Evolutionary conservation across 1,284 basidiomycete species (phyloP).

Genomic region (Ceratobasidium sp.): DNA sequence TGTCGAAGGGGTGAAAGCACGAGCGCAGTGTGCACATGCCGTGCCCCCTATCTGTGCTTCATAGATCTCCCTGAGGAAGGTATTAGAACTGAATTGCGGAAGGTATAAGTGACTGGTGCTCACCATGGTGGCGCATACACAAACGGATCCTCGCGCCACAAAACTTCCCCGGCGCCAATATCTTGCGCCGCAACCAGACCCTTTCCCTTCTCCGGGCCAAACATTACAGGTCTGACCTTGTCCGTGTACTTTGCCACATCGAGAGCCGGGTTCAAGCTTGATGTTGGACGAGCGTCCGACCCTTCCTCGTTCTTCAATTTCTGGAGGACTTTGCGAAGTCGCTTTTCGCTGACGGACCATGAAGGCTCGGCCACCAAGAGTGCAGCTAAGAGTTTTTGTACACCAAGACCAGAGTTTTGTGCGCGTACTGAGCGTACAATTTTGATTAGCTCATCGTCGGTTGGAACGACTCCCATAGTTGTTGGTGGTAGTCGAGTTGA

Average conservation of each 20-base stretch:
- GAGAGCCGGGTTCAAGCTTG: constrained; percentile 74
- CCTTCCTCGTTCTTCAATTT: constrained; percentile 59
- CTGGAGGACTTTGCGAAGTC: constrained; percentile 75
- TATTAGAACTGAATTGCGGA: constrained; percentile 73
- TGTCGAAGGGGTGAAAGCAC: constrained; percentile 65
- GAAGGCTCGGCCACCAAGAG: constrained; percentile 70
- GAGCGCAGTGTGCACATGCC: constrained; percentile 78
- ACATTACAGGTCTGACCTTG: constrained; percentile 78
- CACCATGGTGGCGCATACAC: constrained; percentile 57
- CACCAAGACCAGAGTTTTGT: constrained; percentile 74
- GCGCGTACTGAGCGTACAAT: constrained; percentile 62
- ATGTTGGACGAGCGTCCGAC: constrained; percentile 65
- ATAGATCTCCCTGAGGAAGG: constrained; percentile 69
- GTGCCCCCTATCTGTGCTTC: constrained; percentile 69
- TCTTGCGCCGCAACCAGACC: constrained; percentile 80
- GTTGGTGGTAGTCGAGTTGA: constrained; percentile 26
- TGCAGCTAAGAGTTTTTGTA: constrained; percentile 75
- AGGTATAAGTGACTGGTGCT: constrained; percentile 64
- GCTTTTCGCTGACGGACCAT: constrained; percentile 86
- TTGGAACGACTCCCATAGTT: constrained; percentile 53
- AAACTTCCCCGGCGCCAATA: constrained; percentile 76
- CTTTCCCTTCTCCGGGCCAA: constrained; percentile 81
- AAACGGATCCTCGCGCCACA: constrained; percentile 81
- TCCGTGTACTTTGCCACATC: constrained; percentile 72
- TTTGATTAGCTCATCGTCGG: constrained; percentile 64